Percentiles rank a stretch among this genome's conserved stretches.
These are phyloP conservation scores for Lactarius sanguifluus DNA, from an alignment of 768 basidiomycete species.

Conservation along the genomic window DNA sequence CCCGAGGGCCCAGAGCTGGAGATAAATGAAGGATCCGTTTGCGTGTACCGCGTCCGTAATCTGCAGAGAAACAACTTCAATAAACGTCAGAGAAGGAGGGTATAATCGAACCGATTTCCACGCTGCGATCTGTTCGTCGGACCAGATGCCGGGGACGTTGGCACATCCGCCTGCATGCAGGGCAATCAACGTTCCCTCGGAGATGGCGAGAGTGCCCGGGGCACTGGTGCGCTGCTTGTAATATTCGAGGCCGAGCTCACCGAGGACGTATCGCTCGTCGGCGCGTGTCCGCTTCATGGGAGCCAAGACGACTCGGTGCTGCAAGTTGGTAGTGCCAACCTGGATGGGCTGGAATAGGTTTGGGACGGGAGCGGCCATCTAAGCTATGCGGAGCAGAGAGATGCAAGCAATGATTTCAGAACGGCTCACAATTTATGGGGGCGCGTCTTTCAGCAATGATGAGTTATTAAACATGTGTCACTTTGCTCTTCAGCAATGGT, in stretches of 20 bases:
- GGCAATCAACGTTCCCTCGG: conserved; percentile 58
- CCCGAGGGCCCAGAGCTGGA: conserved; percentile 53
- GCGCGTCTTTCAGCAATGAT: not conserved
- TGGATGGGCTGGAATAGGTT: conserved; percentile 48
- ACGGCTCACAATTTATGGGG: not conserved
- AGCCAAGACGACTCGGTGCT: conserved; percentile 54
- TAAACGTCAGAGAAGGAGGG: not conserved
- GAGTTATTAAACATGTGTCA: too few species aligned
- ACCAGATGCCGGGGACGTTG: conserved; percentile 51
- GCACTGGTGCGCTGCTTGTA: conserved; percentile 48
- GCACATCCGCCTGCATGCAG: conserved; percentile 46
- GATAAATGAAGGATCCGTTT: conserved; percentile 43
- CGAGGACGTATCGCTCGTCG: conserved; percentile 37
- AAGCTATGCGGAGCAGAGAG: not conserved
- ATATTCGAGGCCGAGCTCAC: conserved; percentile 42
- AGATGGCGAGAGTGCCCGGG: conserved; percentile 55
- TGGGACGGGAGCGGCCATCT: not conserved
- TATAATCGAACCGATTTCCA: conserved; percentile 50
- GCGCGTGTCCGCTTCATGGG: conserved; percentile 52
- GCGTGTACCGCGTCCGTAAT: conserved; percentile 43
- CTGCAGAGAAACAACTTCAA: not conserved
- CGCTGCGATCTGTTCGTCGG: conserved; percentile 46
- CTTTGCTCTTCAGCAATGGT: not conserved
- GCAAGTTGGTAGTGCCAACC: conserved; percentile 44
- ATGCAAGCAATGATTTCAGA: not conserved